Percentiles rank a stretch among this genome's conserved stretches.
Conservation (phyloP, 2,329 filamentous ascomycete genomes). For the Dactylellina drechsleri region DNA sequence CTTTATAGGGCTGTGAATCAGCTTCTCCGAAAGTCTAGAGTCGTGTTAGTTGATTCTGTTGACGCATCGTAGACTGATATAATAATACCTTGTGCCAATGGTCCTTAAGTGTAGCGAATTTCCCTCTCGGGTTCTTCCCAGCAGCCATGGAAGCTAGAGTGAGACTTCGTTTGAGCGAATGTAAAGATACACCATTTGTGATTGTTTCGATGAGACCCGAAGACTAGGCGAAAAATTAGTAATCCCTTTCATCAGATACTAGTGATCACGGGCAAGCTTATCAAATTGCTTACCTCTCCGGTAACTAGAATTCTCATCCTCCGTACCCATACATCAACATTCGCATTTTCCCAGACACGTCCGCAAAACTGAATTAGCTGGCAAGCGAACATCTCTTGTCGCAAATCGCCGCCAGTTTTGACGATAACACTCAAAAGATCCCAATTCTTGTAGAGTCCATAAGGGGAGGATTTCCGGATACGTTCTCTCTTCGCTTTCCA, state of each 20-base stretch:
- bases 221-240: slow-evolving; percentile 63
- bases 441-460: slow-evolving; percentile 91
- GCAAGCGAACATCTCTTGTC: slow-evolving; percentile 87
- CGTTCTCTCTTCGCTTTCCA: slow-evolving; percentile 87
- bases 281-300: slow-evolving; percentile 67
- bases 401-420: slow-evolving; percentile 83
- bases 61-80: slow-evolving; percentile 1
- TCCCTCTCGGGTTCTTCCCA: slow-evolving; percentile 76
- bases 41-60: slow-evolving; percentile 20
- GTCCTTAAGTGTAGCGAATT: slow-evolving; percentile 82
- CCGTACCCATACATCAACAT: slow-evolving; percentile 85
- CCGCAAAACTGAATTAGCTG: slow-evolving; percentile 84
- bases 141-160: slow-evolving; percentile 79
- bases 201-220: slow-evolving; percentile 88
- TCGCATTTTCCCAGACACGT: slow-evolving; percentile 81
- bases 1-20: slow-evolving; percentile 74
- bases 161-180: slow-evolving; percentile 82
- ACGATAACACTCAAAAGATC: slow-evolving; percentile 87
- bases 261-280: not conserved
- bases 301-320: slow-evolving; percentile 87
- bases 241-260: slow-evolving; percentile 24
- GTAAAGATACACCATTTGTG: slow-evolving; percentile 85
- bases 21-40: slow-evolving; percentile 72
- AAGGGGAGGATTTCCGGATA: slow-evolving; percentile 82
- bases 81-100: slow-evolving; percentile 75